Conservation (phyloP, 352 stramenopile genomes). For the Globisporangium alternatum region DNA sequence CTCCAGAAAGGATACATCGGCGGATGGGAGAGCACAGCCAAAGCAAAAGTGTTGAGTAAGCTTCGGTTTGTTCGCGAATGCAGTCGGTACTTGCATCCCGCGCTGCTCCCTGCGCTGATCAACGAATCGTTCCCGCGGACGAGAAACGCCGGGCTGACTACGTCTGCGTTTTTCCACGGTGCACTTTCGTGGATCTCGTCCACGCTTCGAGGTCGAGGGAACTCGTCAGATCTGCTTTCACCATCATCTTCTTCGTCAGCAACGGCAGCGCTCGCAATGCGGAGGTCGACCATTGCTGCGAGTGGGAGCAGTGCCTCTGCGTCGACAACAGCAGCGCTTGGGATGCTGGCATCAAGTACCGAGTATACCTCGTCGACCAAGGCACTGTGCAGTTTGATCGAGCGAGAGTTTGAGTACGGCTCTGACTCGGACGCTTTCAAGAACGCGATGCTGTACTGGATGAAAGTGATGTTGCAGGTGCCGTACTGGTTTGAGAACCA, state of each 20-base stretch:
- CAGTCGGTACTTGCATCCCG: slow-evolving; percentile 60
- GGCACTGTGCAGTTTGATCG: slow-evolving; percentile 48
- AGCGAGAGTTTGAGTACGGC: slow-evolving; percentile 62
- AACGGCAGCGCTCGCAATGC: slow-evolving; percentile 41
- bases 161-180: slow-evolving; percentile 51
- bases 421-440: slow-evolving; percentile 32
- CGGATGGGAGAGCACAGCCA: slow-evolving; percentile 70
- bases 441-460: slow-evolving; percentile 56
- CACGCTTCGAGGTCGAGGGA: slow-evolving; percentile 36
- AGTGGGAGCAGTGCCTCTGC: slow-evolving; percentile 20
- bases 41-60: slow-evolving; percentile 59
- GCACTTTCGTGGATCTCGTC: slow-evolving; percentile 64
- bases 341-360: slow-evolving; percentile 39
- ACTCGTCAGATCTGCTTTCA: slow-evolving; percentile 29
- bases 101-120: slow-evolving; percentile 59
- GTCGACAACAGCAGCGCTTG: slow-evolving; percentile 36
- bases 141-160: slow-evolving; percentile 45
- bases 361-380: slow-evolving; percentile 56
- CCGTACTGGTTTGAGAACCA: slow-evolving; percentile 80
- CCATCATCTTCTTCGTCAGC: slow-evolving; percentile 27
- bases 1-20: slow-evolving; percentile 81
- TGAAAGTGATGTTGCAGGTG: slow-evolving; percentile 59
- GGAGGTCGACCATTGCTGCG: slow-evolving; percentile 47
- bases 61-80: slow-evolving; percentile 76
- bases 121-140: slow-evolving; percentile 56